Percentiles rank a stretch among this genome's conserved stretches.
phyloP scores from a whole-genome alignment of 306 rosid species.

The Casuarina glauca region DNA sequence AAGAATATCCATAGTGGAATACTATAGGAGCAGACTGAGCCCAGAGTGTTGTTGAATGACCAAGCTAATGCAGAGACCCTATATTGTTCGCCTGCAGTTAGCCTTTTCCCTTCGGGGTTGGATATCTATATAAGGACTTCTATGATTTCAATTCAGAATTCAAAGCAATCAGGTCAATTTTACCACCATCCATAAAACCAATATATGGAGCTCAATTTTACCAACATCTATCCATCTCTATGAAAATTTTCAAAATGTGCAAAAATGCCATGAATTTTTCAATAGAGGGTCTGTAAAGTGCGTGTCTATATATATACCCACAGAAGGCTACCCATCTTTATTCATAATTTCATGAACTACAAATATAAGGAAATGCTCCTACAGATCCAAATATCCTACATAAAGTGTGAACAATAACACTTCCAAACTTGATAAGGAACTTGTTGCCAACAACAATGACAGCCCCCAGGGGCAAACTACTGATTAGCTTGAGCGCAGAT shows the following conservation, averaged over 20 bases:
- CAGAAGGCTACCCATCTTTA: background rate
- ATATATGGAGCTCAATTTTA: background rate
- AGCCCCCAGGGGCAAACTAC: background rate
- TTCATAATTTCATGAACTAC: background rate
- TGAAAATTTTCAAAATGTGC: background rate
- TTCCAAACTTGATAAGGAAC: background rate
- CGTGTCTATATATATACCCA: no score
- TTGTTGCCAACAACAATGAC: background rate
- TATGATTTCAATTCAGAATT: background rate
- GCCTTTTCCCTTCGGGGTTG: background rate
- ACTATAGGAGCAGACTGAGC: background rate
- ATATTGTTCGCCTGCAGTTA: background rate
- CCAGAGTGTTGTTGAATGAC: background rate
- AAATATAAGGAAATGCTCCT: background rate
- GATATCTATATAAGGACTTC: conserved; percentile 2
- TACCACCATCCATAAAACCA: background rate
- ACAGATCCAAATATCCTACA: background rate
- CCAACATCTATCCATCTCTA: background rate
- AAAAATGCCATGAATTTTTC: background rate
- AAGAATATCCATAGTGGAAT: no score
- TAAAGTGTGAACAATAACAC: background rate
- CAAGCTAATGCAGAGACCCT: background rate
- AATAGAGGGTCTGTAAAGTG: background rate
- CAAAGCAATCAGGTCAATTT: no score
- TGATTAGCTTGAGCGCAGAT: background rate